These are phyloP conservation scores for Pyrrhoderma lamaoense DNA, from an alignment of 1,284 basidiomycete species.

Conservation along the genomic window DNA sequence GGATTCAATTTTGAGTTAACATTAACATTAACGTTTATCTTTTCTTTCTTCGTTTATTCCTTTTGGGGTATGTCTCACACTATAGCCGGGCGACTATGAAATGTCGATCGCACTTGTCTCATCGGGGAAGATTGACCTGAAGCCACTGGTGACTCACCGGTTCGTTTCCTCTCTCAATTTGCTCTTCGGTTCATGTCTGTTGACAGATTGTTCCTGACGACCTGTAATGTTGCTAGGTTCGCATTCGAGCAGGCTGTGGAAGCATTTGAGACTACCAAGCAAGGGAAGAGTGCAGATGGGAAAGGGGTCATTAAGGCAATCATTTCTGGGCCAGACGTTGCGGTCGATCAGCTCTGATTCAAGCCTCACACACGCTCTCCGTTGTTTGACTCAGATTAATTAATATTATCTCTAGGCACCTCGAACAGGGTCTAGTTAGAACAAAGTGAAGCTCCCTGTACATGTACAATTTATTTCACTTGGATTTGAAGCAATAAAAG, in stretches of 20 bases:
- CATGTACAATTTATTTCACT: no score
- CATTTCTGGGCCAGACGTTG: constrained; percentile 67
- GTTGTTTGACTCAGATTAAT: no score
- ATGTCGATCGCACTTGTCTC: constrained; percentile 78
- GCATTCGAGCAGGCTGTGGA: constrained; percentile 64
- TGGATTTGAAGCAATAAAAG: no score
- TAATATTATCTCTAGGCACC: no score
- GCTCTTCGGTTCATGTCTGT: background rate
- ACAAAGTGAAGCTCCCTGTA: no score
- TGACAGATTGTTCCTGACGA: constrained; percentile 2
- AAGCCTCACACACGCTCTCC: no score
- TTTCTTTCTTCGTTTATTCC: background rate
- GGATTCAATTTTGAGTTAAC: background rate
- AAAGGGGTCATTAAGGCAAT: constrained; percentile 69
- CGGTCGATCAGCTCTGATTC: constrained; percentile 11
- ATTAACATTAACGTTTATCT: background rate
- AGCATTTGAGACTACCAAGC: constrained; percentile 75
- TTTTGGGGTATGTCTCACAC: background rate
- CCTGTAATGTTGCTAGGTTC: constrained; percentile 49
- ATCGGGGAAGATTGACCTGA: constrained; percentile 77
- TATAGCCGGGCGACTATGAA: constrained; percentile 76
- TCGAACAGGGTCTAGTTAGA: no score
- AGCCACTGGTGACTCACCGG: constrained; percentile 85
- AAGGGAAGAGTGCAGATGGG: constrained; percentile 75
- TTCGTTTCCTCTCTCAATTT: constrained; percentile 31